Evolutionary conservation across 139 green algal species (phyloP).

Genomic region (Diplosphaera chodatii): DNA sequence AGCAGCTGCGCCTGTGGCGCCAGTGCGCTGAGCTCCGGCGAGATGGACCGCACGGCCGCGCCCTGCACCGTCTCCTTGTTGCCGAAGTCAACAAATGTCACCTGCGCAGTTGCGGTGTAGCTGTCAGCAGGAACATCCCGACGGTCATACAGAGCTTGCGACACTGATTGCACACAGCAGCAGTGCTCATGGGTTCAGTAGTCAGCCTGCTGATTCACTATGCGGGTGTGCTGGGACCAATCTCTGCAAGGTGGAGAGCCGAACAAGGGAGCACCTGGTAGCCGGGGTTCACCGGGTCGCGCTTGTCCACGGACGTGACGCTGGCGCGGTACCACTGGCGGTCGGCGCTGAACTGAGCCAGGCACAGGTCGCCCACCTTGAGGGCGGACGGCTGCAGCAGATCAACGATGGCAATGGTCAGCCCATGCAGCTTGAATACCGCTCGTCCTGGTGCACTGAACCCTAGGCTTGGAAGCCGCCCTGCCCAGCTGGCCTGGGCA

Average conservation of each 20-base stretch:
- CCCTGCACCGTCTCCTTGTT: slow-evolving; percentile 64
- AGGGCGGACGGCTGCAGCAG: slow-evolving; percentile 37
- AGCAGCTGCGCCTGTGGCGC: slow-evolving; percentile 52
- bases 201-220: slow-evolving; percentile 41
- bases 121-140: slow-evolving; percentile 60
- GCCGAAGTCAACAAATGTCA: slow-evolving; percentile 91
- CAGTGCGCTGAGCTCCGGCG: slow-evolving; percentile 61
- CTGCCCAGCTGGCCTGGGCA: too few species aligned
- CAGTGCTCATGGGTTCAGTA: too few species aligned
- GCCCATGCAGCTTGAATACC: too few species aligned
- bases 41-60: slow-evolving; percentile 47
- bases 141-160: too few species aligned
- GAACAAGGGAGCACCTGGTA: slow-evolving; percentile 14
- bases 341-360: slow-evolving; percentile 70
- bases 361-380: slow-evolving; percentile 49
- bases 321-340: slow-evolving; percentile 70
- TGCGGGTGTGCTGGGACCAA: slow-evolving; percentile 18
- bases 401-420: too few species aligned
- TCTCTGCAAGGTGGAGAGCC: slow-evolving; percentile 2
- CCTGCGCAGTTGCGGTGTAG: slow-evolving; percentile 52
- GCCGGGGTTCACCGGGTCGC: slow-evolving; percentile 23
- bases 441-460: too few species aligned
- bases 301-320: slow-evolving; percentile 21
- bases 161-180: too few species aligned
- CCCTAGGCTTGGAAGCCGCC: too few species aligned